Percentiles rank a stretch among this genome's conserved stretches.
Conservation (phyloP, 805 yeast genomes). For the Wilhelminamyces savonicus region DNA sequence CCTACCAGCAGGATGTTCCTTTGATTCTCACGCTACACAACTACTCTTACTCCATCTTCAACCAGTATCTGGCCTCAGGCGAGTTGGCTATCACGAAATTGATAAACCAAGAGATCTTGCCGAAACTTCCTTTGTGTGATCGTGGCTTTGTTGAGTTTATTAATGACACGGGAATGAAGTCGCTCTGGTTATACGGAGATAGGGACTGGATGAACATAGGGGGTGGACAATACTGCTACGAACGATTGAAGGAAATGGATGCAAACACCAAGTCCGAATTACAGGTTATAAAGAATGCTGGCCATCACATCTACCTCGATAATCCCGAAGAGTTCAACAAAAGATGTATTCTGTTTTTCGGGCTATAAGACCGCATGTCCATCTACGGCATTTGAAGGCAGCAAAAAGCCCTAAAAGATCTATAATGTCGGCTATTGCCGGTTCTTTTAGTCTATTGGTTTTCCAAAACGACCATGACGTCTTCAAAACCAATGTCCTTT, state of each 20-base stretch:
- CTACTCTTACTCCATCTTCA: constrained; percentile 36
- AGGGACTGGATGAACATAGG: constrained; percentile 38
- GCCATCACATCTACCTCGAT: constrained; percentile 39
- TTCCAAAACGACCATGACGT: no score
- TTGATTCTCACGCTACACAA: constrained; percentile 31
- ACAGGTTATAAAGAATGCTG: constrained; percentile 26
- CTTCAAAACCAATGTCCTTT: no score
- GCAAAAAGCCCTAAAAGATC: no score
- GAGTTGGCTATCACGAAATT: constrained; percentile 38
- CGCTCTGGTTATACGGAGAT: constrained; percentile 35
- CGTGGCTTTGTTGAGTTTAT: constrained; percentile 29
- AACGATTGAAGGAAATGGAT: constrained; percentile 14
- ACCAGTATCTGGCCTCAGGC: constrained; percentile 38
- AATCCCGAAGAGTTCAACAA: constrained; percentile 28
- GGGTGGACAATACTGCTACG: constrained; percentile 30
- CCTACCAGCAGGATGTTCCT: constrained; percentile 6
- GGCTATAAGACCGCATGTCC: no score
- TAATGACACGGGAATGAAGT: constrained; percentile 13
- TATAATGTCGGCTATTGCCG: no score
- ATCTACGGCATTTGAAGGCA: no score
- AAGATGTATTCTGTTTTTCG: constrained; percentile 17
- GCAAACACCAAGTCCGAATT: constrained; percentile 11
- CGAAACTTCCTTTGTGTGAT: constrained; percentile 34
- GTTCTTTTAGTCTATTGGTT: no score
- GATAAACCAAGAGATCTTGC: constrained; percentile 33